A percentile compares a stretch with the other conserved stretches of the same genome.
phyloP scores from a whole-genome alignment of 495 filamentous ascomycete species.

The Neurospora sp. region DNA sequence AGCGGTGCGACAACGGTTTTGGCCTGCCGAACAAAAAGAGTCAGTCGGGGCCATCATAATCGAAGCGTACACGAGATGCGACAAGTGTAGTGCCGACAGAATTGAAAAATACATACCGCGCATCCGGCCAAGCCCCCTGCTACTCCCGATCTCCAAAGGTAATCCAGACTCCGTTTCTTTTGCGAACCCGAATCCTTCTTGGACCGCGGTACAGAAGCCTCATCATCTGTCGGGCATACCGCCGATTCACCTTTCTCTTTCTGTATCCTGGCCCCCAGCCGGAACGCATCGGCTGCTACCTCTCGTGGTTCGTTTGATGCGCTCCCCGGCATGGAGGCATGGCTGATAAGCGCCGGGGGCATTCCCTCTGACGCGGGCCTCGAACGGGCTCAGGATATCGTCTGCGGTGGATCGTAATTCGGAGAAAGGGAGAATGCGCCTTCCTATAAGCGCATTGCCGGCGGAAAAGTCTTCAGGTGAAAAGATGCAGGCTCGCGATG shows the following conservation, averaged over 20 bases:
- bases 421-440: neutral
- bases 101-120: slow-evolving; percentile 46
- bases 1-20: slow-evolving; percentile 94
- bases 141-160: slow-evolving; percentile 67
- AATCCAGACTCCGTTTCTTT: slow-evolving; percentile 68
- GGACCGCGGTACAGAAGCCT: slow-evolving; percentile 22
- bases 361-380: slow-evolving; percentile 26
- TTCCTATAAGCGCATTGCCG: neutral
- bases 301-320: slow-evolving; percentile 26
- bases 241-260: slow-evolving; percentile 12
- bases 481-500: neutral
- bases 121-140: slow-evolving; percentile 86
- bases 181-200: slow-evolving; percentile 16
- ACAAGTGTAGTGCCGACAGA: neutral
- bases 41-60: neutral
- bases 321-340: slow-evolving; percentile 39
- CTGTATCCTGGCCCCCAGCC: slow-evolving; percentile 7
- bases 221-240: slow-evolving; percentile 28
- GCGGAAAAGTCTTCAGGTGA: neutral
- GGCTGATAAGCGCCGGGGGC: slow-evolving; percentile 37
- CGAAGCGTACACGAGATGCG: neutral
- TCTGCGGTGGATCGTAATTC: neutral
- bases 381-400: neutral
- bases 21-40: slow-evolving; percentile 42
- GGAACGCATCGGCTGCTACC: slow-evolving; percentile 16